A percentile compares a stretch with the other conserved stretches of the same genome.
Conservation (phyloP, 2,329 filamentous ascomycete genomes). For the Periconia sp. region DNA sequence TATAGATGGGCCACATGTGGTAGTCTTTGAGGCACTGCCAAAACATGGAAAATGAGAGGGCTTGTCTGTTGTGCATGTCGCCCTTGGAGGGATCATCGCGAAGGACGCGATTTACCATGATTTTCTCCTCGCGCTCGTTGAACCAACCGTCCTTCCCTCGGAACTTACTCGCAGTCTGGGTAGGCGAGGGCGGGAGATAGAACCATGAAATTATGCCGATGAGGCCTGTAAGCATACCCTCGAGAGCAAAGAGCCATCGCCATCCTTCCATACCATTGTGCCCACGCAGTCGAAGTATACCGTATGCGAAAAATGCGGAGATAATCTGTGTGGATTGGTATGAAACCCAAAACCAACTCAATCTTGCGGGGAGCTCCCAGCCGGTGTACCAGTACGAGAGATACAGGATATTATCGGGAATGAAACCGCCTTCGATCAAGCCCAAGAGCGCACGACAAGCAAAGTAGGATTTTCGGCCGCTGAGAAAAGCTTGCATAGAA, state of each 20-base stretch:
- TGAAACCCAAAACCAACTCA: slow-evolving; percentile 72
- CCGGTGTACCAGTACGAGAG: slow-evolving; percentile 76
- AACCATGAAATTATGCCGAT: slow-evolving; percentile 39
- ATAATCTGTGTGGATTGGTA: slow-evolving; percentile 60
- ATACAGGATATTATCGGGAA: slow-evolving; percentile 67
- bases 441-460: slow-evolving; percentile 48
- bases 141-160: slow-evolving; percentile 68
- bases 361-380: slow-evolving; percentile 66
- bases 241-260: slow-evolving; percentile 56
- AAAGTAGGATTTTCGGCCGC: slow-evolving; percentile 49
- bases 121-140: slow-evolving; percentile 66
- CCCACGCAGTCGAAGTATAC: slow-evolving; percentile 54
- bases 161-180: slow-evolving; percentile 63
- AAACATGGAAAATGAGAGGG: slow-evolving; percentile 51
- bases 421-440: slow-evolving; percentile 55
- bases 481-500: slow-evolving; percentile 71
- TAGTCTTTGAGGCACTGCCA: slow-evolving; percentile 56
- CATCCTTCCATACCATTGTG: slow-evolving; percentile 55
- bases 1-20: slow-evolving; percentile 54
- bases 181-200: slow-evolving; percentile 56
- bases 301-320: slow-evolving; percentile 59
- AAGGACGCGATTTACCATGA: slow-evolving; percentile 67
- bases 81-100: slow-evolving; percentile 60
- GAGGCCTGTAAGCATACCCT: slow-evolving; percentile 39
- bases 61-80: slow-evolving; percentile 64